Base-by-base conservation (phyloP, 225 moss, liverwort and hornwort genomes). In the Rhytidiadelphus loreus region DNA sequence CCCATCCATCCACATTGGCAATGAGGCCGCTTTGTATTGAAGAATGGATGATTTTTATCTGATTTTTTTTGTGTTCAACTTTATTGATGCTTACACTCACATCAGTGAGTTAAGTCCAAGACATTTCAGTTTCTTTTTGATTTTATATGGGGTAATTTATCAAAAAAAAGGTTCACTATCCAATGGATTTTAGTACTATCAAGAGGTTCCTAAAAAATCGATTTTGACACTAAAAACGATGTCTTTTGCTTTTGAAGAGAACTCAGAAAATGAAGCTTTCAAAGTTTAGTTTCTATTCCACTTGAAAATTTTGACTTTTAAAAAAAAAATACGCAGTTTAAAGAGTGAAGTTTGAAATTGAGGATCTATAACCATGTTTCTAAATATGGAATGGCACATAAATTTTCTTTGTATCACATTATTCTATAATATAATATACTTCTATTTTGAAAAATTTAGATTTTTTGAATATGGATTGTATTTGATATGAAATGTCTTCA, bases 311-410 rank as follows among this genome's bases (percentile, higher is more conserved):
- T 48, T 30, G 30, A n/a, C n/a, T n/a, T n/a, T n/a, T n/a, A n/a
- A 30, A 19, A 12, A 30, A 4, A 4, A 48, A 32, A 32, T 7
- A 12, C 32, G 12, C 17, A 30, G 19, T 32, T 19, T 43, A 9
- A 24, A 24, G 32, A 30, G 19, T 19, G 48, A 48, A 74, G 2
- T 48, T 30, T 18, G 1, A 46, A 20, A 5, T 19, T 72, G 2
- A 44, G 1, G 16, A 46, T 4, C 7, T 30, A 25, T 24, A 69
- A 24, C 4, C 5, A 14, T 0, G 0, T 70, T 70, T 14, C 29
- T 29, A 46, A 46, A 46, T 44, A 16, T 17, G 6, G 3, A 44
- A 0, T 17, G 6, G 44, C 0, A 72, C 0, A 0, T 1, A 30
- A 46, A 43, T 5, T 10, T 73, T 11, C 1, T 44, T 17, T 16